These are phyloP conservation scores for Pyricularia pennisetigena DNA, from an alignment of 2,329 filamentous ascomycete species.

Conservation along the genomic window DNA sequence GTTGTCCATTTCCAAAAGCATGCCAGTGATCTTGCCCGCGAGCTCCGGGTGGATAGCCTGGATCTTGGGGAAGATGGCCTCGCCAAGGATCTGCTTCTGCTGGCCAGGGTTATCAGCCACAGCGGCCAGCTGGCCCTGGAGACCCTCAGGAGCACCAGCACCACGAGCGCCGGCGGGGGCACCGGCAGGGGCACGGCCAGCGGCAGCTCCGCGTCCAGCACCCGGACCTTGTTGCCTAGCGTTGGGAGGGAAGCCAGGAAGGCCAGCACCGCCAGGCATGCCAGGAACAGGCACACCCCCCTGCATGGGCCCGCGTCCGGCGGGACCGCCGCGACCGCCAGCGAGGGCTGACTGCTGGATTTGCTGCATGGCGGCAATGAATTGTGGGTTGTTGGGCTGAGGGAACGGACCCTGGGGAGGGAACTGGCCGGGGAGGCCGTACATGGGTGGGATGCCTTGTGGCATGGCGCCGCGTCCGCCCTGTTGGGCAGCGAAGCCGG, in stretches of 20 bases:
- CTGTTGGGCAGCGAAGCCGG: conserved; percentile 71
- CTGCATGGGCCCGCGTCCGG: conserved; percentile 51
- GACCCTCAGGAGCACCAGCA: conserved; percentile 23
- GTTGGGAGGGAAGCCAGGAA: conserved; percentile 49
- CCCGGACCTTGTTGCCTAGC: conserved; percentile 36
- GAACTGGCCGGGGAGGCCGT: conserved; percentile 70
- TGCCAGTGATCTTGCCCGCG: conserved; percentile 98
- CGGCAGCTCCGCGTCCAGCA: conserved; percentile 29
- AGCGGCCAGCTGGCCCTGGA: conserved; percentile 48
- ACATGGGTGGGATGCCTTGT: conserved; percentile 84
- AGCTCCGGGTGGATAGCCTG: conserved; percentile 87
- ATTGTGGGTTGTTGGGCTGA: conserved; percentile 71
- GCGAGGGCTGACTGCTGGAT: conserved; percentile 51
- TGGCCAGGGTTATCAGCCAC: conserved; percentile 49
- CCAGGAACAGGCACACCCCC: conserved; percentile 44
- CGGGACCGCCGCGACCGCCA: conserved; percentile 53
- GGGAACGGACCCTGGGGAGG: conserved; percentile 68
- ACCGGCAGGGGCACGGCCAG: conserved; percentile 26
- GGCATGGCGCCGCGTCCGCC: conserved; percentile 78
- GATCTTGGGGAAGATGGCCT: conserved; percentile 98
- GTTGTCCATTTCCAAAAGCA: conserved; percentile 99
- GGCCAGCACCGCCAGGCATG: conserved; percentile 35
- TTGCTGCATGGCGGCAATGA: conserved; percentile 76
- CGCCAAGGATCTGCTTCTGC: conserved; percentile 98
- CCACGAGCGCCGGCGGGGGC: conserved; percentile 37